Conservation (phyloP, 1,284 basidiomycete species). For the Schizopora paradoxa region DNA sequence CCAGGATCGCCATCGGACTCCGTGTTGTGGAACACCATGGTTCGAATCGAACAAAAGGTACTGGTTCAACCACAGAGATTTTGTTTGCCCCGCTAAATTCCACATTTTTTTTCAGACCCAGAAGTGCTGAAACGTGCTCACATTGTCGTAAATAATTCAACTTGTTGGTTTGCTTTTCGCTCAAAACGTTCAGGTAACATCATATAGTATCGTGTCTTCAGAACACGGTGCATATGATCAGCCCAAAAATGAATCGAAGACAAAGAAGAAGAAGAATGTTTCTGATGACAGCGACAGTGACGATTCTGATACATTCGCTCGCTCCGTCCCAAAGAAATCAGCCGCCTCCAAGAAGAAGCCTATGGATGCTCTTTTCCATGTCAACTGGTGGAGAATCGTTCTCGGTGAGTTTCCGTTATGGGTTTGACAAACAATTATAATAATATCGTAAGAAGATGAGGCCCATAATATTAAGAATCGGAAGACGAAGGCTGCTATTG, state of each 20-base stretch:
- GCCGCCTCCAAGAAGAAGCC: conserved; percentile 34
- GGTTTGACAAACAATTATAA: not conserved
- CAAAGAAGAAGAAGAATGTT: conserved; percentile 27
- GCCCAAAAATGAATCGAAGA: conserved; percentile 22
- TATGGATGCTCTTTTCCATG: conserved; percentile 69
- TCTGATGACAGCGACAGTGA: conserved; percentile 29
- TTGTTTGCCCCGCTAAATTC: not conserved
- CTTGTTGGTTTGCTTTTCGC: not conserved
- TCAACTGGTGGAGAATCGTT: conserved; percentile 84
- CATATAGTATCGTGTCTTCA: conserved; percentile 75
- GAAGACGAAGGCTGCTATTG: conserved; percentile 76
- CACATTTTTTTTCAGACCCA: conserved; percentile 43
- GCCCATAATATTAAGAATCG: conserved; percentile 97
- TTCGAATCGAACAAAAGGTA: conserved; percentile 61
- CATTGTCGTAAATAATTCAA: conserved; percentile 52
- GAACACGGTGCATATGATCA: conserved; percentile 51
- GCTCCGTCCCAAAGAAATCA: conserved; percentile 33
- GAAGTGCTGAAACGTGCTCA: conserved; percentile 56
- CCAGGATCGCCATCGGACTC: conserved; percentile 69
- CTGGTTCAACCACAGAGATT: not conserved
- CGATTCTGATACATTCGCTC: conserved; percentile 38
- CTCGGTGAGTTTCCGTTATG: conserved; percentile 49
- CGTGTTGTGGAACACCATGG: conserved; percentile 84
- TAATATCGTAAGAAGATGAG: conserved; percentile 56
- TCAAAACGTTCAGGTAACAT: conserved; percentile 45